Percentiles rank a stretch among this genome's conserved stretches.
Conservation (phyloP, 192 early-diverging fungal genomes). For the Irineochytrium annulatum region DNA sequence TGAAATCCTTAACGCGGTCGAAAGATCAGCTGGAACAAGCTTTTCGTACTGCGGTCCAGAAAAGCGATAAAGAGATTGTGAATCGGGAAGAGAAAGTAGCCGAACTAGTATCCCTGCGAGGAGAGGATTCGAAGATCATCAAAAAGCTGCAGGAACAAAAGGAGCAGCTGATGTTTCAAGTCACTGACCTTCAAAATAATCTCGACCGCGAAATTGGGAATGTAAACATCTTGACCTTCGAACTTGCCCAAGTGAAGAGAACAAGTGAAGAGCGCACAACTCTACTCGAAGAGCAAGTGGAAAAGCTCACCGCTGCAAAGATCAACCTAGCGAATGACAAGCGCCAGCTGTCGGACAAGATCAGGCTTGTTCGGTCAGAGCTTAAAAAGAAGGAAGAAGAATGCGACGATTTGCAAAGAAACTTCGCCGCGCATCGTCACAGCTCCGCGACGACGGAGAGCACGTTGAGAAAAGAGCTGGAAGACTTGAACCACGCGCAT, state of each 20-base stretch:
- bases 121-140: conserved; percentile 35
- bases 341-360: conserved; percentile 42
- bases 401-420: conserved; percentile 23
- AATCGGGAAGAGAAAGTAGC: conserved; percentile 36
- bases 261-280: conserved; percentile 40
- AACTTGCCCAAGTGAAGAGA: conserved; percentile 42
- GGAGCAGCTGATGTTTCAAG: conserved; percentile 57
- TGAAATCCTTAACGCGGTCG: conserved; percentile 33
- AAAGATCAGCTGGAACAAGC: conserved; percentile 42
- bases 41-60: conserved; percentile 33
- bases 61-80: conserved; percentile 39
- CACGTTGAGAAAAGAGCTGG: conserved; percentile 19
- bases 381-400: conserved; percentile 41
- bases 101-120: conserved; percentile 31
- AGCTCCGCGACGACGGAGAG: conserved; percentile 18
- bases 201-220: conserved; percentile 46
- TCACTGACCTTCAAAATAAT: conserved; percentile 52
- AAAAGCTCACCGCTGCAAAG: conserved; percentile 43
- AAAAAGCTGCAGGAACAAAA: conserved; percentile 45
- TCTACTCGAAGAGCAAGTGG: conserved; percentile 41
- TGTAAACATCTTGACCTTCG: conserved; percentile 43
- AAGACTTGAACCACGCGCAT: conserved; percentile 11
- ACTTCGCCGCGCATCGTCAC: conserved; percentile 26
- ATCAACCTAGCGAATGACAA: conserved; percentile 47
- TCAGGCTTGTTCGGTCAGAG: conserved; percentile 36